A percentile compares a stretch with the other conserved stretches of the same genome.
These are phyloP conservation scores for Lojkania enalia DNA, from an alignment of 2,329 filamentous ascomycete species.

Conservation along the genomic window DNA sequence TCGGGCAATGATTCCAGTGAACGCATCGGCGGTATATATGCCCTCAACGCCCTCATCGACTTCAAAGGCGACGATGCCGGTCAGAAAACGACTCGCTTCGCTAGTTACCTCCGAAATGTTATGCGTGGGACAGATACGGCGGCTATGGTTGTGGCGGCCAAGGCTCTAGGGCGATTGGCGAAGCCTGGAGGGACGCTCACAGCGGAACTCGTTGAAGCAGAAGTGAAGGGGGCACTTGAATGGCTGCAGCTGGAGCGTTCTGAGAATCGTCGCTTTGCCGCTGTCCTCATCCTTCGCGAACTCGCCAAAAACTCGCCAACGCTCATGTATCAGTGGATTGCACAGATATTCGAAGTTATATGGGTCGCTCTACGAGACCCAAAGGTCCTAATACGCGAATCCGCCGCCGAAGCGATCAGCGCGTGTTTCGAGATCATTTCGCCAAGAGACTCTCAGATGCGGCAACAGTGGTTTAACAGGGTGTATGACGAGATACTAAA, in stretches of 20 bases:
- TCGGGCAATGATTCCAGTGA: constrained; percentile 86
- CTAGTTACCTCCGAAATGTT: constrained; percentile 83
- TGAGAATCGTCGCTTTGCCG: constrained; percentile 90
- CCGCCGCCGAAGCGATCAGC: constrained; percentile 88
- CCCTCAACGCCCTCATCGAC: constrained; percentile 89
- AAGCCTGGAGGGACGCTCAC: constrained; percentile 91
- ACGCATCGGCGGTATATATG: constrained; percentile 87
- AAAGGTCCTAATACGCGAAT: constrained; percentile 88
- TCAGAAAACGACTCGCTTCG: constrained; percentile 92
- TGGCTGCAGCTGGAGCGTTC: constrained; percentile 95
- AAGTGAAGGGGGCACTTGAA: constrained; percentile 94
- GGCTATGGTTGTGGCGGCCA: constrained; percentile 87
- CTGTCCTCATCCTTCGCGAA: constrained; percentile 87
- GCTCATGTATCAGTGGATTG: constrained; percentile 91
- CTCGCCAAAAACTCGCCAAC: constrained; percentile 91
- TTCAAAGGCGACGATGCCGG: constrained; percentile 94
- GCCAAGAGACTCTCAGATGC: constrained; percentile 85
- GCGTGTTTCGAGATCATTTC: constrained; percentile 96
- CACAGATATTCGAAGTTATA: constrained; percentile 92
- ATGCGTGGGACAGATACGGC: constrained; percentile 88
- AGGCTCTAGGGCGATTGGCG: constrained; percentile 86
- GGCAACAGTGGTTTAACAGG: constrained; percentile 83
- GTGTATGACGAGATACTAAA: constrained; percentile 84
- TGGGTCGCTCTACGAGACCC: constrained; percentile 92
- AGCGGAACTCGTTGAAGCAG: constrained; percentile 92